A percentile compares a stretch with the other conserved stretches of the same genome.
Evolutionary conservation across 495 filamentous ascomycete genomes (phyloP).

Genomic region (Aspergillus avenaceus): DNA sequence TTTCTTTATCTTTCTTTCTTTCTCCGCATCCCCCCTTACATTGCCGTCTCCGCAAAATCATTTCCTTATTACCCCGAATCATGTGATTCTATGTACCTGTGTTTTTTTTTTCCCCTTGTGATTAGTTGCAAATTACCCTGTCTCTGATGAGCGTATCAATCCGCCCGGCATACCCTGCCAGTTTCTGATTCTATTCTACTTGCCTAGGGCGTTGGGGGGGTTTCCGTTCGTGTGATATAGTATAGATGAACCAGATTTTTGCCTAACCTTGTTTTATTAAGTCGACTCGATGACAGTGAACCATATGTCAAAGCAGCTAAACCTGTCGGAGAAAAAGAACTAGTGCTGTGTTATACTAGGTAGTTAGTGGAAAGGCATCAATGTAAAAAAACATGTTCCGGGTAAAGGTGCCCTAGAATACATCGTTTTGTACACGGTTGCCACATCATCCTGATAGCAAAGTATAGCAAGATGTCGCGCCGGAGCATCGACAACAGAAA

Average conservation of each 20-base stretch:
- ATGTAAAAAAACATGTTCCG: background rate
- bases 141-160: constrained; percentile 30
- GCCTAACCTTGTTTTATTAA: background rate
- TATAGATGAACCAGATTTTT: constrained; percentile 11
- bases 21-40: constrained; percentile 7
- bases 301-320: too few species aligned
- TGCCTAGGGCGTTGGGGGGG: constrained; percentile 28
- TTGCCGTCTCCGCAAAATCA: constrained; percentile 13
- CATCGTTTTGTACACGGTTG: background rate
- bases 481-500: background rate
- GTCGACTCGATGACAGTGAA: background rate
- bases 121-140: constrained; percentile 7
- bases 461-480: background rate
- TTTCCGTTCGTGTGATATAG: constrained; percentile 27
- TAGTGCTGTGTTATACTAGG: background rate
- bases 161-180: constrained; percentile 8
- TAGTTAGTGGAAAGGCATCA: background rate
- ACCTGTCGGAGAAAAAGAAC: too few species aligned
- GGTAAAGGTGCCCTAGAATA: background rate
- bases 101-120: constrained; percentile 6
- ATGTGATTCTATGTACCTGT: background rate
- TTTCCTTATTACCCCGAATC: background rate
- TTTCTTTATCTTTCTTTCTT: too few species aligned
- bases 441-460: background rate
- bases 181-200: constrained; percentile 13